Conservation (phyloP, 1,284 basidiomycete species). For the Moniliophthora roreri region DNA sequence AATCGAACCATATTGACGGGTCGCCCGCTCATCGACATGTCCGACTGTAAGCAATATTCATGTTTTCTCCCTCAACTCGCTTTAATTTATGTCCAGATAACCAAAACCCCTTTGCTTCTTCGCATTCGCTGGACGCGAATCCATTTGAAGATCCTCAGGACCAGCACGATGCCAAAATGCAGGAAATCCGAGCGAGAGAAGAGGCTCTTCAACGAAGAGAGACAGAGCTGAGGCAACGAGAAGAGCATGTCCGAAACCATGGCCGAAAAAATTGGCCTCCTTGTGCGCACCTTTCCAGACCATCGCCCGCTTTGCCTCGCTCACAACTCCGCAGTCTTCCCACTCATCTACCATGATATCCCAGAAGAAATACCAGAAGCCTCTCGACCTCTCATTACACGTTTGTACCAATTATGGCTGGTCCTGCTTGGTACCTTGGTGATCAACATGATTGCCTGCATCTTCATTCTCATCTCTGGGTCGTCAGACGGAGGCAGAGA, state of each 20-base stretch:
- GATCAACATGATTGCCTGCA: slow-evolving; percentile 90
- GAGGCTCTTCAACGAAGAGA: slow-evolving; percentile 80
- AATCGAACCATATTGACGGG: too few species aligned
- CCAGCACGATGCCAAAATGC: slow-evolving; percentile 43
- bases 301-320: slow-evolving; percentile 13
- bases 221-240: slow-evolving; percentile 62
- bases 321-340: slow-evolving; percentile 65
- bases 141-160: slow-evolving; percentile 77
- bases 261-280: slow-evolving; percentile 91
- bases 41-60: not conserved
- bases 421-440: slow-evolving; percentile 77
- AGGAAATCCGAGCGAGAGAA: slow-evolving; percentile 73
- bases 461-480: slow-evolving; percentile 82
- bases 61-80: too few species aligned
- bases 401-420: slow-evolving; percentile 88
- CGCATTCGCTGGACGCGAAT: slow-evolving; percentile 80
- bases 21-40: slow-evolving; percentile 2
- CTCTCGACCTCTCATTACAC: slow-evolving; percentile 76
- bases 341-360: slow-evolving; percentile 93
- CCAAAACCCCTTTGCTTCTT: slow-evolving; percentile 80
- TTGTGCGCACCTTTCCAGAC: slow-evolving; percentile 59
- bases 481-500: slow-evolving; percentile 78
- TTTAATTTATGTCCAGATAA: slow-evolving; percentile 26
- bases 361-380: slow-evolving; percentile 85
- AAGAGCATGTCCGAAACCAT: slow-evolving; percentile 74